Evolutionary conservation across 2,329 filamentous ascomycete genomes (phyloP).

Genomic region (Penicillium sp.): DNA sequence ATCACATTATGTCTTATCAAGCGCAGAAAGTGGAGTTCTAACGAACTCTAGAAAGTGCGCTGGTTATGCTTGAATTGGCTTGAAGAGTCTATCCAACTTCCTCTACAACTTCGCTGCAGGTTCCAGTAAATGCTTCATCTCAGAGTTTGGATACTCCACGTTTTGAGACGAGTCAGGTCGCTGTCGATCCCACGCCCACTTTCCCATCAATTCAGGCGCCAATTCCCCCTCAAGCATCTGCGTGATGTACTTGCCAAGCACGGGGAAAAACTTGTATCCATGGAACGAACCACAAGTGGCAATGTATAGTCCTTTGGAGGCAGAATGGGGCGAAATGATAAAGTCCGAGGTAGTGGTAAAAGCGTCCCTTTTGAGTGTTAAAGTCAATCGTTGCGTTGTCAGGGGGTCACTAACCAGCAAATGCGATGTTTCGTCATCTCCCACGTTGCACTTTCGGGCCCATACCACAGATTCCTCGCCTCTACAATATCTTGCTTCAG

Average conservation of each 20-base stretch:
- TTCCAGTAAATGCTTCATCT: constrained; percentile 55
- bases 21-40: too few species aligned
- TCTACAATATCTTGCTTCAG: constrained; percentile 60
- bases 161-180: constrained; percentile 54
- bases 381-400: background rate
- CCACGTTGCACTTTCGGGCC: constrained; percentile 55
- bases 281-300: constrained; percentile 36
- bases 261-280: constrained; percentile 31
- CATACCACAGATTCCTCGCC: constrained; percentile 59
- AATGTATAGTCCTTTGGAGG: constrained; percentile 42
- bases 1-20: too few species aligned
- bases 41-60: background rate
- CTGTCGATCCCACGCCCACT: constrained; percentile 51
- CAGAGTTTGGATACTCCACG: constrained; percentile 56
- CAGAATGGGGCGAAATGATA: constrained; percentile 48
- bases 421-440: constrained; percentile 62
- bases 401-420: constrained; percentile 56
- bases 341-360: constrained; percentile 58
- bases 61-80: background rate
- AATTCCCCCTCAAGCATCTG: constrained; percentile 29
- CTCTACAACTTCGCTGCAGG: constrained; percentile 31
- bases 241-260: constrained; percentile 30
- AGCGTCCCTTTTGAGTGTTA: constrained; percentile 55
- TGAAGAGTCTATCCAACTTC: background rate
- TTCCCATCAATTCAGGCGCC: constrained; percentile 23